Conservation (phyloP, 2,329 filamentous ascomycete genomes). For the Colletotrichum sp. region DNA sequence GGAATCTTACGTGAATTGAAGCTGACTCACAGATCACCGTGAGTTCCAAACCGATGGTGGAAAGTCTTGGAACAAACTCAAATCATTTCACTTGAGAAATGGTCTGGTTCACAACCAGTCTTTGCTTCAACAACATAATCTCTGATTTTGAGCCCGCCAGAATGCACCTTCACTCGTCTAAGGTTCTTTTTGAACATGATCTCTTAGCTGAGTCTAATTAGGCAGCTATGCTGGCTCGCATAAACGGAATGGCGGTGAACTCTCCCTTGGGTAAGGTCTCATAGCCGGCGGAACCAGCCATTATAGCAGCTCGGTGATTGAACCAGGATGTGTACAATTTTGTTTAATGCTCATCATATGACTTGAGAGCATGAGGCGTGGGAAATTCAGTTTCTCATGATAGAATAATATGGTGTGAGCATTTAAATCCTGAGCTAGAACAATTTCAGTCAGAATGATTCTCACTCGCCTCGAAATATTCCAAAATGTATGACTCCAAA, state of each 20-base stretch:
- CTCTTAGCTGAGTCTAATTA: background rate
- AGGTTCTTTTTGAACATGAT: background rate
- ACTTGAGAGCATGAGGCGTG: background rate
- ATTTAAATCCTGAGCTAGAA: background rate
- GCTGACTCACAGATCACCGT: background rate
- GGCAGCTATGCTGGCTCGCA: background rate
- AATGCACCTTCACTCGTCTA: background rate
- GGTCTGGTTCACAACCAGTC: background rate
- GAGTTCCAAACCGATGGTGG: background rate
- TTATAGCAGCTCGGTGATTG: background rate
- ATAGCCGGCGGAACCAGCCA: background rate
- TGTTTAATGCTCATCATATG: background rate
- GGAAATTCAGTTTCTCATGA: background rate
- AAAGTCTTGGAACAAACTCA: background rate
- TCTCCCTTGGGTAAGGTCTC: background rate
- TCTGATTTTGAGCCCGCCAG: background rate
- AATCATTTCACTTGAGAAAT: background rate
- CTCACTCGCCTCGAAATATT: too few species aligned
- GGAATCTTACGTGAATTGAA: background rate
- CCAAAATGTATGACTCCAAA: too few species aligned
- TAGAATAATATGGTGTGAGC: background rate
- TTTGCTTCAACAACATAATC: background rate
- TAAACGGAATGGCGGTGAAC: background rate
- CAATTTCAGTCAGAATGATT: background rate
- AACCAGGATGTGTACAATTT: background rate